Evolutionary conservation across 768 basidiomycete species (phyloP), one percentile per base, ranked within the genome.

Genomic region (Pulveroboletus frians): DNA sequence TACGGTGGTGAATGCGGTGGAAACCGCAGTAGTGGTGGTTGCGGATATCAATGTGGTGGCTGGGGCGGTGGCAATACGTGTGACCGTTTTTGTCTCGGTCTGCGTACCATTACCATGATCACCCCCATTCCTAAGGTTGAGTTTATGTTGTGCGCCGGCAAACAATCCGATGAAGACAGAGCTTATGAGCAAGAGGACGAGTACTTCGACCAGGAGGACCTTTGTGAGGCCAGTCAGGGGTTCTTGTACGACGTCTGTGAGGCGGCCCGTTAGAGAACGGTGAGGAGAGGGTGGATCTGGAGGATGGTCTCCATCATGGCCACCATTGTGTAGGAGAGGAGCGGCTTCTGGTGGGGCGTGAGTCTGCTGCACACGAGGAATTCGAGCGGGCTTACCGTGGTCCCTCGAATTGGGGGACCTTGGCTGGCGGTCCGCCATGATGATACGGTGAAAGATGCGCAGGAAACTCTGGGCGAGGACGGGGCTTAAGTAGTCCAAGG

Each of bases 91-190:
- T 49, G 70, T 69, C 49, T 57, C 46, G 43, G 69, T 70, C 36
- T 63, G 61, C 61, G 68, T 65, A 60, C 61, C 61, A 60, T 67
- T 65, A 67, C 65, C 62, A 32, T 43, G 57, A 51, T 58, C 53
- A 27, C 67, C 64, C 26, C 56, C 58, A 49, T 75, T 68, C 39
- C 71, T 73, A n/a, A 75, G 59, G 52, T 79, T 79, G 45, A 92
- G 75, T 52, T 81, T 84, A 61, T 88, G 85, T 64, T 91, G 82
- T 1, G 85, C 84, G 9, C 96, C 96, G 29, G 92, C 86, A 66
- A 93, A 97, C 5, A 99, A 74, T 9, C 95, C 95, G 52, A 94
- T 84, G 68, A 95, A 94, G n/a, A 90, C 76, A 7, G 89, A 87
- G 55, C 80, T 83, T 41, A 92, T 75, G 39, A 97, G 76, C 13